These are phyloP conservation scores for Syzygium aromaticum DNA, from an alignment of 345 rosid genomes.

Conservation along the genomic window DNA sequence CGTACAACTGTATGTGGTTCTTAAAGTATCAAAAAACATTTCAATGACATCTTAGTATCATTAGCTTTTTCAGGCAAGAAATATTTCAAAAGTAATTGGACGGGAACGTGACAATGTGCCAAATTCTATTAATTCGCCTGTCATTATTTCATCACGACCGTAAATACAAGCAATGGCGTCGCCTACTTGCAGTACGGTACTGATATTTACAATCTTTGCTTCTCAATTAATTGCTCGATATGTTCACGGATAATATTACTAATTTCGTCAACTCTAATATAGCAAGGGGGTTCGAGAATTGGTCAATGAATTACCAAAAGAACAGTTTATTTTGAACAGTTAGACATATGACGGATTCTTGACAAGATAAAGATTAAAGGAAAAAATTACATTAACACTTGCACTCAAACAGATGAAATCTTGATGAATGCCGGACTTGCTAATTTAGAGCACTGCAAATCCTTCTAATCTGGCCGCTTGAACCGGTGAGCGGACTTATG, in stretches of 20 bases:
- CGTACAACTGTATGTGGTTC: not conserved
- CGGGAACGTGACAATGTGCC: not conserved
- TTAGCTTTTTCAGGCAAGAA: not conserved
- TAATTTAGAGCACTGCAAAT: constrained; percentile 4
- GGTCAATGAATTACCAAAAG: too few species aligned
- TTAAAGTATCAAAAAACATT: not conserved
- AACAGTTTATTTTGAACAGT: too few species aligned
- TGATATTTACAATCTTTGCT: not conserved
- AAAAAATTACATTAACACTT: not conserved
- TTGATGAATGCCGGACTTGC: not conserved
- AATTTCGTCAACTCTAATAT: too few species aligned
- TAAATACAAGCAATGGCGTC: accelerated
- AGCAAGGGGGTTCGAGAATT: too few species aligned
- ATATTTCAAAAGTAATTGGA: not conserved
- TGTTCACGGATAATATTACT: too few species aligned
- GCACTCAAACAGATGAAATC: not conserved
- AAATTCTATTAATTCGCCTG: not conserved
- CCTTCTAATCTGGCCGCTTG: constrained; percentile 5
- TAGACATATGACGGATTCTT: too few species aligned
- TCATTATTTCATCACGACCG: not conserved
- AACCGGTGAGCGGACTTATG: constrained; percentile 1
- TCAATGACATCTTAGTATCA: not conserved
- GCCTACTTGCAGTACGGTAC: not conserved
- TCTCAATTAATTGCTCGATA: not conserved
- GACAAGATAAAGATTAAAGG: too few species aligned